These are phyloP conservation scores for Rhizodiscina lignyota DNA, from an alignment of 495 filamentous ascomycete genomes.

Conservation along the genomic window DNA sequence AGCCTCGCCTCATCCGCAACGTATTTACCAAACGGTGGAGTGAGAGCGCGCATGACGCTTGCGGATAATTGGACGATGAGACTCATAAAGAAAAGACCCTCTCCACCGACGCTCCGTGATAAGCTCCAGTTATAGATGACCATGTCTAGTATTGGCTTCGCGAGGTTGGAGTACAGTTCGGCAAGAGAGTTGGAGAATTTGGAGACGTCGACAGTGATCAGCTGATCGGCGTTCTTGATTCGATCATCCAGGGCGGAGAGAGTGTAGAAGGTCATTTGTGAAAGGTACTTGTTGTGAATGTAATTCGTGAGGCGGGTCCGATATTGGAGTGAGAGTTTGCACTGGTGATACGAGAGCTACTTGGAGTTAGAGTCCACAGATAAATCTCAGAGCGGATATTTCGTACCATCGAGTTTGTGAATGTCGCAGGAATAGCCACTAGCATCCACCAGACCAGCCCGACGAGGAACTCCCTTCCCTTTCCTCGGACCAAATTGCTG, in stretches of 20 bases:
- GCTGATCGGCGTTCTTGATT: constrained; percentile 96
- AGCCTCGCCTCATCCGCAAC: constrained; percentile 90
- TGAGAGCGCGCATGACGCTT: constrained; percentile 81
- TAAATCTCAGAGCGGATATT: background rate
- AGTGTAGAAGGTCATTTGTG: constrained; percentile 93
- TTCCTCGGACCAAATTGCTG: constrained; percentile 77
- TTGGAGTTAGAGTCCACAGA: background rate
- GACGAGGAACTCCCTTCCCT: constrained; percentile 75
- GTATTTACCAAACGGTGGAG: constrained; percentile 96
- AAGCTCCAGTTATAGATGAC: constrained; percentile 89
- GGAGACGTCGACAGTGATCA: constrained; percentile 90
- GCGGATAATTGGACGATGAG: constrained; percentile 85
- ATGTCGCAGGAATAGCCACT: constrained; percentile 92
- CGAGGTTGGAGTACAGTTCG: constrained; percentile 93
- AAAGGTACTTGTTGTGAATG: constrained; percentile 86
- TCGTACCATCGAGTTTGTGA: constrained; percentile 91
- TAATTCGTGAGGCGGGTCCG: constrained; percentile 79
- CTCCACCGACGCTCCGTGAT: constrained; percentile 82
- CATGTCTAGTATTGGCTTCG: constrained; percentile 90
- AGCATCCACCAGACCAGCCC: constrained; percentile 97
- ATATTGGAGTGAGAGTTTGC: constrained; percentile 81
- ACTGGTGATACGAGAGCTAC: constrained; percentile 93
- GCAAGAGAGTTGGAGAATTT: constrained; percentile 91
- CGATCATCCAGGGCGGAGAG: constrained; percentile 90
- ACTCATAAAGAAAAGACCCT: constrained; percentile 88